Evolutionary conservation across 2,329 filamentous ascomycete genomes (phyloP).

Genomic region (Xylaria multiplex): DNA sequence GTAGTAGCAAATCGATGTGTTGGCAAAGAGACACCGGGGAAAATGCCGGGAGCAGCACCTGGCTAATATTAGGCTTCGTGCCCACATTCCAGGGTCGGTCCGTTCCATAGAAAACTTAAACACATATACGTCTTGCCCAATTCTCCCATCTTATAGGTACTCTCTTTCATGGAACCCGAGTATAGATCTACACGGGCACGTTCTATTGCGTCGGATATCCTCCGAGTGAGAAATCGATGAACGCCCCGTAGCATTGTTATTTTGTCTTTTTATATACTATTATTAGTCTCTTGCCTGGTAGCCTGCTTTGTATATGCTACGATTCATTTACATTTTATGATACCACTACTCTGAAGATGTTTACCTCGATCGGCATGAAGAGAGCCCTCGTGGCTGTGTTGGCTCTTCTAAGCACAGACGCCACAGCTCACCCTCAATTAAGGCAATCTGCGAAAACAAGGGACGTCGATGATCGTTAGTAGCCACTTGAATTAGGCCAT

Average conservation of each 20-base stretch:
- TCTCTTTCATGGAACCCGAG: not conserved
- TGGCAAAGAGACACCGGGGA: constrained; percentile 28
- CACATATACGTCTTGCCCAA: not conserved
- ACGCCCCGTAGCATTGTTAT: constrained; percentile 1
- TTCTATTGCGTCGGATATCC: not conserved
- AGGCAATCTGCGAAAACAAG: constrained; percentile 10
- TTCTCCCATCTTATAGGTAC: not conserved
- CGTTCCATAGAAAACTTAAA: not conserved
- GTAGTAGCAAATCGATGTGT: constrained; percentile 26
- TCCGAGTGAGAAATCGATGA: constrained; percentile 8
- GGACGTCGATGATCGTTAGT: constrained; percentile 30
- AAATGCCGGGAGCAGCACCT: constrained; percentile 13
- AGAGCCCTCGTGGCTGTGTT: constrained; percentile 27
- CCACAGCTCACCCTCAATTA: constrained; percentile 26
- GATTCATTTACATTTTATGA: not conserved
- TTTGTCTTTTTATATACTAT: not conserved
- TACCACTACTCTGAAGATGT: constrained; percentile 24
- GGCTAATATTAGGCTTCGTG: constrained; percentile 21
- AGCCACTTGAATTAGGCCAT: not conserved
- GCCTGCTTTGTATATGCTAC: not conserved
- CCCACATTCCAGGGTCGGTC: constrained; percentile 16
- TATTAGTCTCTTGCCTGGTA: not conserved
- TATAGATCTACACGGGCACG: not conserved
- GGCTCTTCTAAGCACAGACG: constrained; percentile 25
- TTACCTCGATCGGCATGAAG: constrained; percentile 6